A percentile compares a stretch with the other conserved stretches of the same genome.
Conservation (phyloP, 2,329 filamentous ascomycete genomes). For the Cercospora brassicicola region DNA sequence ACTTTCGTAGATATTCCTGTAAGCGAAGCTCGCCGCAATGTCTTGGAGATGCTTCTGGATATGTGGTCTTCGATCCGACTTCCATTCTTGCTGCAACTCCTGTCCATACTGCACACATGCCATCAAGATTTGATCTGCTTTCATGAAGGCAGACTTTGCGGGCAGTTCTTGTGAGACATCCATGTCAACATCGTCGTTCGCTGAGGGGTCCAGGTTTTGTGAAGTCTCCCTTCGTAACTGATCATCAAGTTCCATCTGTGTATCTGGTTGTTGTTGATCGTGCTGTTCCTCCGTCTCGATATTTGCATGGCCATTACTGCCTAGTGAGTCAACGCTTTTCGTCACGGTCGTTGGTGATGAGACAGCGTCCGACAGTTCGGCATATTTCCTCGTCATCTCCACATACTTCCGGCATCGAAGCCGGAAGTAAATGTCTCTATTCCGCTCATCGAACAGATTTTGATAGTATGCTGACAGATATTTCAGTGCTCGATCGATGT, state of each 20-base stretch:
- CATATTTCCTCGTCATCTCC: conserved; percentile 81
- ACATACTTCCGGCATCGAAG: conserved; percentile 89
- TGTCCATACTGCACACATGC: conserved; percentile 79
- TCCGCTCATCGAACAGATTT: conserved; percentile 65
- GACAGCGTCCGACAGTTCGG: conserved; percentile 59
- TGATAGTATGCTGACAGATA: conserved; percentile 77
- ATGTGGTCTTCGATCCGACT: conserved; percentile 66
- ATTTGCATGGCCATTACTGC: conserved; percentile 33
- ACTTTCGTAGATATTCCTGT: conserved; percentile 75
- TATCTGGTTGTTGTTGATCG: conserved; percentile 46
- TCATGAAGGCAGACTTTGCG: conserved; percentile 34
- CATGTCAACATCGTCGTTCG: conserved; percentile 39
- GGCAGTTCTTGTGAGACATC: conserved; percentile 35
- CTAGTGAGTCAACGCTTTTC: conserved; percentile 31
- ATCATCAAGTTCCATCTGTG: conserved; percentile 60
- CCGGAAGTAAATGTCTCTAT: conserved; percentile 83
- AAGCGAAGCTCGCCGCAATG: conserved; percentile 86
- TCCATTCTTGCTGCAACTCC: conserved; percentile 74
- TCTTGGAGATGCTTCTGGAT: conserved; percentile 73
- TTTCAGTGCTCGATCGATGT: conserved; percentile 87
- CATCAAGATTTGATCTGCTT: conserved; percentile 57
- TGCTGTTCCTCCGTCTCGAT: conserved; percentile 41
- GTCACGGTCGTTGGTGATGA: conserved; percentile 35
- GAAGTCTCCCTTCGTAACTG: conserved; percentile 43
- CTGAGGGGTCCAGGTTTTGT: conserved; percentile 17